phyloP scores from a whole-genome alignment of 352 stramenopile genomes.

The Globisporangium nodosum region DNA sequence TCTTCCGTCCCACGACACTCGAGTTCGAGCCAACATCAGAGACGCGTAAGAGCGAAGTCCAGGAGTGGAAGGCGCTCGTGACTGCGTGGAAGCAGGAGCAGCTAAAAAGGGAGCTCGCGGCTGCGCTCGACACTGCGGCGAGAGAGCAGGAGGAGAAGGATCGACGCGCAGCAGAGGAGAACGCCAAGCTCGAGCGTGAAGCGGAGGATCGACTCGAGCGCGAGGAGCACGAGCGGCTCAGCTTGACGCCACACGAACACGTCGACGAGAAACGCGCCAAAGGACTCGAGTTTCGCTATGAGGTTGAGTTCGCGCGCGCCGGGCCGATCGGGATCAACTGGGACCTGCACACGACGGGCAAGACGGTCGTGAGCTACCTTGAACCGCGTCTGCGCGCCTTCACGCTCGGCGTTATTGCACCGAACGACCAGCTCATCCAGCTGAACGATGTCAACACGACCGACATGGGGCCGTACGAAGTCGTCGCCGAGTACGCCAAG shows the following conservation, averaged over 20 bases:
- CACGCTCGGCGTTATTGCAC: conserved; percentile 39
- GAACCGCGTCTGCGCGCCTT: conserved; percentile 43
- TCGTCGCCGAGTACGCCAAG: conserved; percentile 46
- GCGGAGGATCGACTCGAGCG: conserved; percentile 28
- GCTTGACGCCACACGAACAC: conserved; percentile 46
- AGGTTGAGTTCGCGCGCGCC: conserved; percentile 44
- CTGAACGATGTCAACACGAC: conserved; percentile 67
- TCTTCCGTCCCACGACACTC: conserved; percentile 40
- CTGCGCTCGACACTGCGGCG: conserved; percentile 24
- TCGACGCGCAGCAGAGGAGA: conserved; percentile 23
- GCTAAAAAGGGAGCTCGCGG: conserved; percentile 25
- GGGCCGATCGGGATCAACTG: conserved; percentile 68
- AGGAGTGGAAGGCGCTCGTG: conserved; percentile 25
- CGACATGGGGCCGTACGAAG: conserved; percentile 39
- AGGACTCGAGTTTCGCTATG: conserved; percentile 62
- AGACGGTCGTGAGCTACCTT: conserved; percentile 52
- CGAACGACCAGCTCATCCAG: conserved; percentile 52
- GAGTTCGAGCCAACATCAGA: conserved; percentile 38
- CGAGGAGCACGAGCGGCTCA: conserved; percentile 39
- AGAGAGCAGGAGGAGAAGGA: conserved; percentile 32
- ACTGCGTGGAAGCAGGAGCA: conserved; percentile 21
- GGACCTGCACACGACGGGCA: conserved; percentile 46
- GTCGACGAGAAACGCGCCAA: conserved; percentile 31
- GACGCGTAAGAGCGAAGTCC: conserved; percentile 24
- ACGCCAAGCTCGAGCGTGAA: conserved; percentile 25